Base-by-base conservation (phyloP, 2,329 filamentous ascomycete species). In the Alternaria longipes region DNA sequence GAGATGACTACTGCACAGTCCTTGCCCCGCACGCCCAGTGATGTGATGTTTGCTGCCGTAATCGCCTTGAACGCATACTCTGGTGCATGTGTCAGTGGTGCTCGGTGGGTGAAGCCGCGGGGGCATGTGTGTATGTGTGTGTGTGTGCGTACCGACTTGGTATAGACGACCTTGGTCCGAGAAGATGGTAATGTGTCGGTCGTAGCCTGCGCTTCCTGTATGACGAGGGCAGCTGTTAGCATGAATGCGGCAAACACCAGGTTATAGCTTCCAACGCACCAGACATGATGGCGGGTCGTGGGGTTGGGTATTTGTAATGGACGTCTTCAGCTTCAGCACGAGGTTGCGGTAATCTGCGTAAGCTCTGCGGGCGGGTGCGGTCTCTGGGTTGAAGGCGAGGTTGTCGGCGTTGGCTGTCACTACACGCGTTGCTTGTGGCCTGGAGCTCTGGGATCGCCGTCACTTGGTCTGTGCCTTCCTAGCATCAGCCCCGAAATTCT, bases 31-130 rank as follows among this genome's bases (percentile, higher is more conserved):
- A 99, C 89, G 73, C 95, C 95, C 80, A 99, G 88, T 64, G 95
- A 95, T 86, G 97, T 99, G 84, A 99, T 98, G 83, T 98, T 98
- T 72, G 95, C 95, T 64, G 95, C 94, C 72, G 95, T 99, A 83
- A 99, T 99, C 61, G 95, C 95, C 86, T 99, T 99, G 90, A 99
- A 99, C 74, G 95, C 95, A 94, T 99, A 99, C 87, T 99, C 95
- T 98, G 79, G 41, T 4, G 22, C 5, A 22, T 53, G 47, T 54
- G 52, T 51, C 24, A 26, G 26, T 72, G 63, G 59, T 59, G 28
- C 20, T 16, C 20, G 11, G 16, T 22, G 8, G 26, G 45, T n/a
- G 22, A 47, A 45, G 42, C 41, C 26, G 47, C 28, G 45, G 49
- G 22, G 22, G 1, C 6, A 26, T 26, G 0, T 26, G 24, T 26